Evolutionary conservation across 1,139 yeast species (phyloP).

Genomic region (Candida sanyaensis): DNA sequence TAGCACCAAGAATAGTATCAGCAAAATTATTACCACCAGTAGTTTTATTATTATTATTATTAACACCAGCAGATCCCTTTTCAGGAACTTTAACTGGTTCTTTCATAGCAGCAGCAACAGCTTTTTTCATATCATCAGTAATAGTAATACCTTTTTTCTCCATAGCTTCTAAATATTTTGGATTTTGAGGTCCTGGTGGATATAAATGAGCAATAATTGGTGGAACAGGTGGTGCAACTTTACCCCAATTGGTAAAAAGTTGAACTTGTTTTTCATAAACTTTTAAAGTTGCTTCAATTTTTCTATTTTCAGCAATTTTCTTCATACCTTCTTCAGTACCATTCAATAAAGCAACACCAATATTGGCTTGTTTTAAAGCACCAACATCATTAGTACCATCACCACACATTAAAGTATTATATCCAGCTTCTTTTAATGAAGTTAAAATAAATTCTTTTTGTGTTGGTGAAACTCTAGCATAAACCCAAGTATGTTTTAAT

Average conservation of each 20-base stretch:
- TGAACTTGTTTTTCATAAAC: constrained; percentile 85
- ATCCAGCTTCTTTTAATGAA: constrained; percentile 83
- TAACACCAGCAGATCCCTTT: constrained; percentile 19
- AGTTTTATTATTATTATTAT: too few relatives aligned
- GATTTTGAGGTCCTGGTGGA: constrained; percentile 94
- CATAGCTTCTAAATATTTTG: constrained; percentile 83
- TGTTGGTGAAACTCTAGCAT: constrained; percentile 95
- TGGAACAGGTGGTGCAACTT: constrained; percentile 87
- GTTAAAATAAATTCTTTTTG: constrained; percentile 92
- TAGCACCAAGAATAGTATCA: constrained; percentile 68
- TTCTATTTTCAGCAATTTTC: constrained; percentile 82
- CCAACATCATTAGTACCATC: constrained; percentile 99
- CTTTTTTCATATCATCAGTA: constrained; percentile 63
- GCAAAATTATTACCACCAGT: constrained; percentile 54
- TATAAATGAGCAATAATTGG: constrained; percentile 85
- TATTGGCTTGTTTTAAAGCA: constrained; percentile 97
- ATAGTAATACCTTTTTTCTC: constrained; percentile 79
- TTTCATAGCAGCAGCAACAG: constrained; percentile 54
- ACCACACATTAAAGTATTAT: constrained; percentile 97
- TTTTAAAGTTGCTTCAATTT: constrained; percentile 60
- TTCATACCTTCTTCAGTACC: constrained; percentile 96
- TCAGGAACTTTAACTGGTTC: constrained; percentile 17
- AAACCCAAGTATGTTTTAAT: constrained; percentile 91
- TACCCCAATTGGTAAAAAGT: constrained; percentile 77
- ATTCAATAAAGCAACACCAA: constrained; percentile 94